Percentiles rank a stretch among this genome's conserved stretches.
Evolutionary conservation across 2,329 filamentous ascomycete genomes (phyloP).

Genomic region (Magnaporthales sp.): DNA sequence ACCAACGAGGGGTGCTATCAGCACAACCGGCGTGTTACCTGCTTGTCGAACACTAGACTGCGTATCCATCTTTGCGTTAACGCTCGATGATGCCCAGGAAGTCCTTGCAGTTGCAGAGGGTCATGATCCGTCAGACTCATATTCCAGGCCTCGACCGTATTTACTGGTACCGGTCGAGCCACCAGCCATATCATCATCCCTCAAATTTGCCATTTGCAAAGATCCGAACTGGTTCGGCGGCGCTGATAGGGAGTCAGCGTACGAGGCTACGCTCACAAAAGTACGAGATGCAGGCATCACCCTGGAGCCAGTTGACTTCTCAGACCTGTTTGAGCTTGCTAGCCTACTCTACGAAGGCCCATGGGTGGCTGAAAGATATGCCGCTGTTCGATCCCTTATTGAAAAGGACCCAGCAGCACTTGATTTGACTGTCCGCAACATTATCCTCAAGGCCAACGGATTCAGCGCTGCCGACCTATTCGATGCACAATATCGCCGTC

Average conservation of each 20-base stretch:
- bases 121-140: background rate
- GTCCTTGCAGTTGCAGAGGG: background rate
- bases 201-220: constrained; percentile 26
- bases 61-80: constrained; percentile 38
- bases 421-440: constrained; percentile 25
- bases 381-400: constrained; percentile 39
- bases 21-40: constrained; percentile 36
- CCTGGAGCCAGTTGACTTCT: constrained; percentile 35
- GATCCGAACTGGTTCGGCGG: constrained; percentile 27
- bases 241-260: constrained; percentile 25
- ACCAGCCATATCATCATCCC: background rate
- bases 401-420: constrained; percentile 20
- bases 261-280: constrained; percentile 30
- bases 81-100: constrained; percentile 31
- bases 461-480: constrained; percentile 38
- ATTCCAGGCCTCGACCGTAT: background rate
- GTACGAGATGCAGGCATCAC: constrained; percentile 28
- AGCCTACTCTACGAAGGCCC: constrained; percentile 47
- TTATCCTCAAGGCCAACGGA: constrained; percentile 27
- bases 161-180: background rate
- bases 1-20: constrained; percentile 41
- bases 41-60: constrained; percentile 46
- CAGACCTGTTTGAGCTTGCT: constrained; percentile 40
- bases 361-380: constrained; percentile 48
- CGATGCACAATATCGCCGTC: constrained; percentile 26